These are phyloP conservation scores for Eucalyptus marginata DNA, from an alignment of 345 rosid species.

Conservation along the genomic window DNA sequence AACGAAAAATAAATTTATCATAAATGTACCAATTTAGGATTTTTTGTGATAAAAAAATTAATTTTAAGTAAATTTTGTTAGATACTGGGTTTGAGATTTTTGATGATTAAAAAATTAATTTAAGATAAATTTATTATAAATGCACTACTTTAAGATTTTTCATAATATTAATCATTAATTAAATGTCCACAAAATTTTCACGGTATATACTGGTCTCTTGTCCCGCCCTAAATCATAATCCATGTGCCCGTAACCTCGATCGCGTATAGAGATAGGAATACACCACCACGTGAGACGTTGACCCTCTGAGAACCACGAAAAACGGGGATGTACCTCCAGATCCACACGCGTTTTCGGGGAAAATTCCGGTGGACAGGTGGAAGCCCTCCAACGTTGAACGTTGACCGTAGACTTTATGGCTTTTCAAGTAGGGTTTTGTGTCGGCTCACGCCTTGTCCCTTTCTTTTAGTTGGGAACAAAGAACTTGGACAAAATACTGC, in stretches of 20 bases:
- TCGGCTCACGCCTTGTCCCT: neutral
- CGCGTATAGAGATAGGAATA: no score
- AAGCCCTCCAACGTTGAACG: neutral
- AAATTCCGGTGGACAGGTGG: neutral
- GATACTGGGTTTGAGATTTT: no score
- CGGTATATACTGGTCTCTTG: neutral
- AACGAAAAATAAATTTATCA: no score
- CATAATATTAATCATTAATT: no score
- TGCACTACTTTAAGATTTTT: no score
- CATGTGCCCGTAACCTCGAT: neutral
- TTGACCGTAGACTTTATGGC: neutral
- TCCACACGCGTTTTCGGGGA: neutral
- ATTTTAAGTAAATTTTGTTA: fast-evolving
- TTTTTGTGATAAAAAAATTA: no score
- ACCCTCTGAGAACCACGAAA: neutral
- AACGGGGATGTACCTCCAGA: neutral
- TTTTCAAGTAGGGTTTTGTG: neutral
- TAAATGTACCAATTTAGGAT: fast-evolving
- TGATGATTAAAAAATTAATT: no score
- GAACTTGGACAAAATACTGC: neutral
- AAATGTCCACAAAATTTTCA: neutral
- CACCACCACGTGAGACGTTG: neutral
- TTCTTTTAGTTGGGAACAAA: neutral
- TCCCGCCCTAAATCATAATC: neutral
- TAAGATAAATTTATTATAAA: no score